These are phyloP conservation scores for Acanthamoeba divionensis DNA, from an alignment of 208 protist species.

Conservation along the genomic window DNA sequence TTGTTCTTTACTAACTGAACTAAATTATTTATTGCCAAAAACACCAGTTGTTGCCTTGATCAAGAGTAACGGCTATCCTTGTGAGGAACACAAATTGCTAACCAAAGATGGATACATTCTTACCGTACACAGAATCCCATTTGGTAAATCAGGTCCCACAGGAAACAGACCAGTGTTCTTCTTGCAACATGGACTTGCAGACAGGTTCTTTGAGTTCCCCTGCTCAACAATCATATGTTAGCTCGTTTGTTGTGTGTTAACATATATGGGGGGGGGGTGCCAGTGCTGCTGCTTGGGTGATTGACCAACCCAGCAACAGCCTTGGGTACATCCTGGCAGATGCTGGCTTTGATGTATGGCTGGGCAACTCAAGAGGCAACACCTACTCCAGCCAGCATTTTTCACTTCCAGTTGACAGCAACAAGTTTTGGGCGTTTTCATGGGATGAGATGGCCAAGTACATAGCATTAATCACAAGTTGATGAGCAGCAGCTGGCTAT, in stretches of 20 bases:
- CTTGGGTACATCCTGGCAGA: background rate
- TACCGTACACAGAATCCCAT: background rate
- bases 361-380: constrained; percentile 35
- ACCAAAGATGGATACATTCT: constrained; percentile 21
- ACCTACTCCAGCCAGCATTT: background rate
- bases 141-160: too few species aligned
- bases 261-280: too few species aligned
- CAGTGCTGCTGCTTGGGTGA: background rate
- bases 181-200: too few species aligned
- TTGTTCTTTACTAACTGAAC: too few species aligned
- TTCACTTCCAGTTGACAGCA: background rate
- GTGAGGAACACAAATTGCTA: constrained; percentile 13
- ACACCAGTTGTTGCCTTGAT: too few species aligned
- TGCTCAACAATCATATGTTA: background rate
- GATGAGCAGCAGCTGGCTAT: too few species aligned
- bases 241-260: background rate
- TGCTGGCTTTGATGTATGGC: constrained; percentile 40
- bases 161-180: too few species aligned
- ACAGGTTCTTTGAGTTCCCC: too few species aligned
- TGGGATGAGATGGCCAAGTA: too few species aligned
- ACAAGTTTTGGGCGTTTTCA: background rate
- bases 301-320: background rate
- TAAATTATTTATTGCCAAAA: too few species aligned
- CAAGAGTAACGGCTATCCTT: background rate
- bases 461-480: too few species aligned